Base-by-base conservation (phyloP, 2,329 filamentous ascomycete genomes). In the Ophiocordyceps camponoti-rufipedis region DNA sequence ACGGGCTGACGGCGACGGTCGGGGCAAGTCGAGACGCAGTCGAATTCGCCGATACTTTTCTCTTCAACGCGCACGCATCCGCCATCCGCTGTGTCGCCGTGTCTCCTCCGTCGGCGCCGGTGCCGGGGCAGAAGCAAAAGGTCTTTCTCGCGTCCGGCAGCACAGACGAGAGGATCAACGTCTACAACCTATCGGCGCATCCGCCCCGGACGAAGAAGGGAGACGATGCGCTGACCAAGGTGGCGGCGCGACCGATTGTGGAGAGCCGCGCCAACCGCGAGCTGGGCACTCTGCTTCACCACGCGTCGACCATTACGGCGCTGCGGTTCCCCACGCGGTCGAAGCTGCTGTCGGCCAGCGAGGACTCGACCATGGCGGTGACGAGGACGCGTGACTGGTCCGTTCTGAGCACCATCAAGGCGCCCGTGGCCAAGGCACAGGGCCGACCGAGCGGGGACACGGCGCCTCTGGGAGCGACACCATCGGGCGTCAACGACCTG, bases 121-220 rank as follows among this genome's bases (percentile, higher is more conserved):
- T 67, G 47, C 70, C 67, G 12, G 75, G 70, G 51, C 80, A 82
- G 61, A 65, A 68, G n/a, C 82, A 85, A 58, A 94, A 91, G 59
- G 74, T 94, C 44, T 80, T 91, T 53, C 76, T 98, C 43, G 91
- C 91, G 12, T 94, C 84, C 10, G 91, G 91, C 53, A 82, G 84
- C 61, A 93, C 85, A 23, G 91, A 98, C 63, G 87, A 95, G 65
- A 79, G 86, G 50, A 85, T 98, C 66, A 95, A 98, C 59, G 73
- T 98, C 46, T 98, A 94, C 70, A 86, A 80, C 49, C 69, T 98
- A 46, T 94, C 88, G 12, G 78, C 72, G 28, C 76, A 78, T 53
- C 76, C 76, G 45, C 78, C 73, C 48, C 72, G 61, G 54, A 65
- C 64, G 51, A 77, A 67, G 58, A 67, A 71, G 50, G 69, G 71